Percentiles rank a stretch among this genome's conserved stretches.
These are phyloP conservation scores for Plantago major DNA, from an alignment of 257 asterid species.

Conservation along the genomic window DNA sequence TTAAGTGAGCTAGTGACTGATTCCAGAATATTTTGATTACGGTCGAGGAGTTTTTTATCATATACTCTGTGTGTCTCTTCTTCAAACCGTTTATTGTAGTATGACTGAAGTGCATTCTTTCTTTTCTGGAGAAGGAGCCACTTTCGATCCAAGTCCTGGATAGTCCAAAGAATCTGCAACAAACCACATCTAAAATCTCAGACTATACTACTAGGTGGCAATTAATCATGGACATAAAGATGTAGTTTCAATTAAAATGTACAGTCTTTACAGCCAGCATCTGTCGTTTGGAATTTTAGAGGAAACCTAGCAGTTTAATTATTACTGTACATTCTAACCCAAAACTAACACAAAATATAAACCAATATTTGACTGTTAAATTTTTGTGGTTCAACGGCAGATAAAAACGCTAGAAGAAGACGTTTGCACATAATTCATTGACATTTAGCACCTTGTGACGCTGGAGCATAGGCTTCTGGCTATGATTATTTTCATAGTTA, in stretches of 20 bases:
- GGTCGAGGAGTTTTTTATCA: constrained; percentile 66
- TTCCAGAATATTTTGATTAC: constrained; percentile 70
- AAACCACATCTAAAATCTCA: constrained; percentile 21
- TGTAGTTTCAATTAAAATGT: neutral
- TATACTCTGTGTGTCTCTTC: constrained; percentile 77
- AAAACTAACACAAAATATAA: neutral
- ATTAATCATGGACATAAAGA: neutral
- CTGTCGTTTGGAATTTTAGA: neutral
- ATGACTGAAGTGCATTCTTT: constrained; percentile 69
- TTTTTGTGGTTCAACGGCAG: neutral
- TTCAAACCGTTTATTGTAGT: constrained; percentile 65
- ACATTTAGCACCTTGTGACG: constrained; percentile 71
- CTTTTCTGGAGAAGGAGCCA: constrained; percentile 97
- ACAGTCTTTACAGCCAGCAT: neutral
- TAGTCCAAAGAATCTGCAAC: constrained; percentile 90
- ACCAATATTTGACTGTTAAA: neutral
- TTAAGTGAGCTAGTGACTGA: constrained; percentile 71
- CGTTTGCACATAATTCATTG: neutral
- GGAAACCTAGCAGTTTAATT: neutral
- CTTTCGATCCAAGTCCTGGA: constrained; percentile 84
- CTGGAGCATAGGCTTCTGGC: constrained; percentile 59
- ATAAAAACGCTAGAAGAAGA: neutral
- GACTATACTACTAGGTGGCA: neutral
- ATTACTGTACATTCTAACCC: neutral
- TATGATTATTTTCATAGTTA: constrained; percentile 41